phyloP scores from a whole-genome alignment of 345 rosid genomes.

The Cardamine chenopodiifolia region DNA sequence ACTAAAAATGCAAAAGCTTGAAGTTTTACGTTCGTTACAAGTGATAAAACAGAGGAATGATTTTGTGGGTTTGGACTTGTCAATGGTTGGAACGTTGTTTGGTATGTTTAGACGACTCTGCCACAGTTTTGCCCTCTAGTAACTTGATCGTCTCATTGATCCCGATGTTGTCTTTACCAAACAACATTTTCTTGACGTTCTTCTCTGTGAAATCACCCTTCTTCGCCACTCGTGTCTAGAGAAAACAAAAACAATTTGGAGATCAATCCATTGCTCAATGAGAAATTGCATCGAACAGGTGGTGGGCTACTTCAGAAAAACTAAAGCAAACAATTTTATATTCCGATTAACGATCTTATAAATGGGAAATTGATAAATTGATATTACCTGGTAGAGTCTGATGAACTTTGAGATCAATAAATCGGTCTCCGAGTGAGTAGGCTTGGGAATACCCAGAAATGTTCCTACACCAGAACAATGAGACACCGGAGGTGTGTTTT shows the following conservation, averaged over 20 bases:
- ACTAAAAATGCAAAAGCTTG: constrained; percentile 11
- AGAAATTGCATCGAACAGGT: constrained; percentile 36
- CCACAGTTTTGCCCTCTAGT: constrained; percentile 22
- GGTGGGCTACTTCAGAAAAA: constrained; percentile 18
- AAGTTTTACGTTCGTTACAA: background rate
- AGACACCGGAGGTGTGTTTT: constrained; percentile 7
- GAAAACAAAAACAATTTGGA: background rate
- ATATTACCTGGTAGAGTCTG: constrained; percentile 31
- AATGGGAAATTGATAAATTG: background rate
- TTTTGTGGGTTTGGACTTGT: background rate
- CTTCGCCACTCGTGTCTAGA: constrained; percentile 37
- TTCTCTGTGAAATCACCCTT: constrained; percentile 38
- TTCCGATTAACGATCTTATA: background rate
- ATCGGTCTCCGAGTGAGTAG: constrained; percentile 29
- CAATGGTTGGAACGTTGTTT: background rate
- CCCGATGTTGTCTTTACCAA: constrained; percentile 26
- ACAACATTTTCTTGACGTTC: constrained; percentile 28
- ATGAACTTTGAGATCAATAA: constrained; percentile 37
- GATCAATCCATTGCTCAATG: background rate
- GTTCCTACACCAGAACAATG: constrained; percentile 39
- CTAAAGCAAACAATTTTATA: background rate
- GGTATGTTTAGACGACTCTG: background rate
- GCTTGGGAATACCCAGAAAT: constrained; percentile 32
- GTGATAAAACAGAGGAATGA: background rate
- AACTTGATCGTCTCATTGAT: constrained; percentile 30